phyloP scores from a whole-genome alignment of 805 yeast species.

The Ogataea ganodermae region DNA sequence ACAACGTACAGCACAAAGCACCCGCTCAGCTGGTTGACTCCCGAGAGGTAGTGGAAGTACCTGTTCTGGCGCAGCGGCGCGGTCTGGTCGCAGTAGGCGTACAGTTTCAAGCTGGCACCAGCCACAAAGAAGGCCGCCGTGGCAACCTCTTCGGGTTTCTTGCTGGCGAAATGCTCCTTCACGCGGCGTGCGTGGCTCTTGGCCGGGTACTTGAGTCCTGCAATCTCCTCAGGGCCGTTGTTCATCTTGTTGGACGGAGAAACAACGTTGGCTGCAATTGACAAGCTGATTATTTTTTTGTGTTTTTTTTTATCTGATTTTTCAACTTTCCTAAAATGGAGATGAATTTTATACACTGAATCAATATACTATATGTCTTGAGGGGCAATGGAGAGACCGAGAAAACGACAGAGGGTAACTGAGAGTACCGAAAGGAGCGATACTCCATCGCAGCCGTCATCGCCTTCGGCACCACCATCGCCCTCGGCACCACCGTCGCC shows the following conservation, averaged over 20 bases:
- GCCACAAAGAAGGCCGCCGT: constrained; percentile 51
- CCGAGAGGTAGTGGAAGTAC: constrained; percentile 84
- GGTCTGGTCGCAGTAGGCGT: constrained; percentile 78
- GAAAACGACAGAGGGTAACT: constrained; percentile 1
- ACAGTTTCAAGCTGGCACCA: constrained; percentile 58
- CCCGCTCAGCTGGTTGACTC: constrained; percentile 76
- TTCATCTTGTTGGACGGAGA: neutral
- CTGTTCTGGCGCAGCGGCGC: constrained; percentile 85
- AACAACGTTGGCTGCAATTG: neutral
- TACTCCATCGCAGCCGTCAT: neutral
- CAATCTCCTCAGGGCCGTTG: constrained; percentile 24
- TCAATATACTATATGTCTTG: too few relatives aligned
- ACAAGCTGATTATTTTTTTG: neutral
- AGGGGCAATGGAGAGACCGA: neutral
- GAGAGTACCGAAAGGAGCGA: neutral
- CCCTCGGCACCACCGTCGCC: neutral
- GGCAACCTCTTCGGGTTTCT: constrained; percentile 17
- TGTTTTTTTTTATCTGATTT: neutral
- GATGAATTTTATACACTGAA: too few relatives aligned
- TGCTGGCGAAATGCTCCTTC: constrained; percentile 32
- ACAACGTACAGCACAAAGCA: constrained; percentile 64
- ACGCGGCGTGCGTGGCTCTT: constrained; percentile 69
- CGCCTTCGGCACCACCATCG: neutral
- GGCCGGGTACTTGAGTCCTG: constrained; percentile 71
- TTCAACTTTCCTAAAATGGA: neutral